Base-by-base conservation (phyloP, 192 early-diverging fungal species). In the Spinellus fusiger region DNA sequence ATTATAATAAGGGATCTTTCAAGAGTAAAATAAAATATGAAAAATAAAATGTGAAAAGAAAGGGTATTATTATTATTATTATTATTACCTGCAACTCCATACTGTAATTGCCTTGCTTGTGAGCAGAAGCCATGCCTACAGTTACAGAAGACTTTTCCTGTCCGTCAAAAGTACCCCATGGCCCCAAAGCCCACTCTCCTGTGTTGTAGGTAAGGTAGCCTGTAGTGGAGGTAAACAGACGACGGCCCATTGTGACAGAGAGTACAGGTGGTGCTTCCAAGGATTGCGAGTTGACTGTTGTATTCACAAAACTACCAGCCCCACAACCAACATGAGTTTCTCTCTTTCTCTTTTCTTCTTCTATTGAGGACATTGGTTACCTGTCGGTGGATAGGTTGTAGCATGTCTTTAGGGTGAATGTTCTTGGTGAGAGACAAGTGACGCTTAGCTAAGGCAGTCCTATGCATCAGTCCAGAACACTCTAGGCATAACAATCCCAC, bases 201-300 rank as follows among this genome's bases (percentile, higher is more conserved):
- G 92, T 89, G 53, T 81, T 81, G 47, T 84, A 89, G 5, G 86
- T 88, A 54, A 98, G 65, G 52, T 80, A 86, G 3, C 86, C 93
- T 8, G 86, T 89, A n/a, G 79, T 78, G 1, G 73, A 69, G 9
- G 61, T 55, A 16, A 83, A 81, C n/a, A 96, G 64, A 25, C 75
- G 65, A 2, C 89, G 73, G 22, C 91, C 91, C 51, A 78, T 64
- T 1, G 85, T 82, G 35, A 88, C 57, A 0, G 78, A 73, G 9
- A 84, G 61, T 2, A 77, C 76, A 5, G 96, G 93, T 40, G 92
- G 92, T 4, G 75, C 70, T 18, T 76, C 54, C 13, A 87, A 54
- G 15, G 80, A 77, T 5, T 74, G 74, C 0, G 80, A 62, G 51
- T 81, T 78, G 1, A 78, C 75, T 31, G 73, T 69, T 16, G 86